Evolutionary conservation across 768 basidiomycete genomes (phyloP), one percentile per base, ranked within the genome.

Genomic region (Mycena kentingensis): DNA sequence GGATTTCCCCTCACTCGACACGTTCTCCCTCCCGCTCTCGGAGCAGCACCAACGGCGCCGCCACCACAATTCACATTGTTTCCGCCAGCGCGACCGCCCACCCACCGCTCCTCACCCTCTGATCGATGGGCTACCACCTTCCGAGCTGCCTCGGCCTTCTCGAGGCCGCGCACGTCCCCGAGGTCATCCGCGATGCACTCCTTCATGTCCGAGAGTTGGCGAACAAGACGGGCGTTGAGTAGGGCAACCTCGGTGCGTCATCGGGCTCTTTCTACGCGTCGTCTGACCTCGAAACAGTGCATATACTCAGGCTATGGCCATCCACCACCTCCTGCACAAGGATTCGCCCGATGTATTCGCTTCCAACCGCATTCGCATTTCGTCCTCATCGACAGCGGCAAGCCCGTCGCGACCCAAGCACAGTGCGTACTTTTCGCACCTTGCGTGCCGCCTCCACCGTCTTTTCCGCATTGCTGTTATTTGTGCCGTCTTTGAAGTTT

Each of bases 281-380:
- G n/a, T n/a, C n/a, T n/a, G n/a, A n/a, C n/a, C n/a, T 34, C 31
- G 11, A 29, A 39, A 34, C 52, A 90, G 88, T 83, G 4, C 90
- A 90, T 61, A 77, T 81, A 28, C 77, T 93, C 34, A 84, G 90
- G 37, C 74, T 90, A 21, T 92, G 38, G 88, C 88, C 11, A 88
- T 89, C 0, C 87, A 90, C 63, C 88, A 91, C 65, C 79, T 91
- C 46, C 73, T 88, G 27, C 75, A 77, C 35, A 90, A 93, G 66
- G 73, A 81, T 3, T 73, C 78, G 10, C 88, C 88, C 3, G 79
- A 90, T 61, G 81, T 85, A 5, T 93, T 92, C 60, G 75, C 87
- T 6, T 76, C 81, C 46, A 92, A 87, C 60, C 79, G 88, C 31
- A n/a, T n/a, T n/a, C n/a, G n/a, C n/a, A 75, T 89, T 49, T 84